A percentile compares a stretch with the other conserved stretches of the same genome.
These are phyloP conservation scores for Cryptococcus sp. DNA, from an alignment of 1,284 basidiomycete species.

Conservation along the genomic window DNA sequence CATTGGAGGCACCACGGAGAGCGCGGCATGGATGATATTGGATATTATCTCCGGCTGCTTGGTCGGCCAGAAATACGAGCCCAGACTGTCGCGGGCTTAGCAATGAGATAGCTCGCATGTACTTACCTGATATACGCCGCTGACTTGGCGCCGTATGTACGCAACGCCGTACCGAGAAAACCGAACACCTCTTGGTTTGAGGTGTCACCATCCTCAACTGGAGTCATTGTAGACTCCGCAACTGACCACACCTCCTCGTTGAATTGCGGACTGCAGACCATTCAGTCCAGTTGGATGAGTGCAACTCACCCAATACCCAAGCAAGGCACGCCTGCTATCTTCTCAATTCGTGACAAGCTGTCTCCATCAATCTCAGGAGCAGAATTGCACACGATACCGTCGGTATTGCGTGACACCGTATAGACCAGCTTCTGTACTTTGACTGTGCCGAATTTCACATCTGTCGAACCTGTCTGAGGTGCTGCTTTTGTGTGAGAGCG, in stretches of 20 bases:
- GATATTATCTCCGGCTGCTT: conserved; percentile 8
- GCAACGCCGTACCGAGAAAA: conserved; percentile 7
- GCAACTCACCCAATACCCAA: conserved; percentile 12
- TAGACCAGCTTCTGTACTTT: not conserved
- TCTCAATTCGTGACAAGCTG: not conserved
- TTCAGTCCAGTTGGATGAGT: not conserved
- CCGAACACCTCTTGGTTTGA: too few species aligned
- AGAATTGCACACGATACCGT: conserved; percentile 3
- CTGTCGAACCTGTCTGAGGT: not conserved
- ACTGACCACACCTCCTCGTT: conserved; percentile 1
- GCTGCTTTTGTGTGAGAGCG: not conserved
- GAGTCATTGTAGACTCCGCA: not conserved
- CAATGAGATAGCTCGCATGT: not conserved
- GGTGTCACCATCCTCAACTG: not conserved
- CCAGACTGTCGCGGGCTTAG: conserved; percentile 5
- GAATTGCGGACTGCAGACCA: conserved; percentile 5
- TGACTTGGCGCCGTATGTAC: conserved; percentile 5
- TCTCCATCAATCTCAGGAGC: conserved; percentile 7
- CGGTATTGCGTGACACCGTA: not conserved
- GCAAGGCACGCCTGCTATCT: not conserved
- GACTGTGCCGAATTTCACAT: not conserved
- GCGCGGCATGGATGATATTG: conserved; percentile 9
- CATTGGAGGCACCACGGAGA: conserved; percentile 8
- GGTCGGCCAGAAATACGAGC: conserved; percentile 13
- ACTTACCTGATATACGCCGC: conserved; percentile 12